Conservation (phyloP, 192 early-diverging fungal species). For the Pecoramyces ruminantium region DNA sequence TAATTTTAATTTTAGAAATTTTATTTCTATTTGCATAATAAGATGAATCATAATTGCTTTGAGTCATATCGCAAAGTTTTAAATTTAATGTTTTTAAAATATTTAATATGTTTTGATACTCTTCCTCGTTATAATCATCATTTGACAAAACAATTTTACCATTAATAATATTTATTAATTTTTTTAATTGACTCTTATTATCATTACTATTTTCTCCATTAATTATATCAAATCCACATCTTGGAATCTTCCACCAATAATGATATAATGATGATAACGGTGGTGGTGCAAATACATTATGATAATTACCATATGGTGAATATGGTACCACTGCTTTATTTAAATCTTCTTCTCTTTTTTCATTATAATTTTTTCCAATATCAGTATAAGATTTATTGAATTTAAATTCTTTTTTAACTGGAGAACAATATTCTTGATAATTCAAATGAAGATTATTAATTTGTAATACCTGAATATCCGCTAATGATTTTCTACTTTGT, state of each 20-base stretch:
- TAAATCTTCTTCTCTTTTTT: not conserved
- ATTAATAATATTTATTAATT: not conserved
- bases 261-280: not conserved
- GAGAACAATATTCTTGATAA: not conserved
- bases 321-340: not conserved
- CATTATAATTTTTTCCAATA: not conserved
- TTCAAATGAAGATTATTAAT: not conserved
- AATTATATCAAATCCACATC: not conserved
- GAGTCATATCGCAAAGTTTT: not conserved
- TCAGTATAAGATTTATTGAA: not conserved
- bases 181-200: not conserved
- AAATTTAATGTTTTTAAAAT: not conserved
- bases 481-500: not conserved
- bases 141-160: not conserved
- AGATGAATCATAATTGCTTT: not conserved
- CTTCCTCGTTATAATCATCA: not conserved
- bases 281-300: not conserved
- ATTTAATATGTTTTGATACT: not conserved
- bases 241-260: not conserved
- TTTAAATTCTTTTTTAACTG: not conserved
- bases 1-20: not conserved
- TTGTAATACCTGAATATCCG: not conserved
- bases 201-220: not conserved
- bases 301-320: not conserved
- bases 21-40: not conserved